Evolutionary conservation across 108 stramenopile genomes (phyloP).

Genomic region (Bacterosira constricta): DNA sequence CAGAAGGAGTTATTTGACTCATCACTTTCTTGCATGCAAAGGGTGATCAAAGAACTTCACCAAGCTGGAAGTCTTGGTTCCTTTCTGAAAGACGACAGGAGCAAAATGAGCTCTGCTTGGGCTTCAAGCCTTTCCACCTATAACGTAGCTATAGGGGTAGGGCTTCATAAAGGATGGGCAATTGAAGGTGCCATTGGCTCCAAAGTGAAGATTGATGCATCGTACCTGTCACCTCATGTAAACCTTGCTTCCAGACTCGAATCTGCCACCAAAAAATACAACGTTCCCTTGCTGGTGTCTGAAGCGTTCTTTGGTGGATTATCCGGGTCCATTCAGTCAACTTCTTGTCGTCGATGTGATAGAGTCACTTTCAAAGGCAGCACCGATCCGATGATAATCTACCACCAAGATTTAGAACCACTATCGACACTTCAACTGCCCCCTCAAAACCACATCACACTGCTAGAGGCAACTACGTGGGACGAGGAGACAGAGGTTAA

Average conservation of each 20-base stretch:
- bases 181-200: slow-evolving; percentile 81
- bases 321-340: slow-evolving; percentile 39
- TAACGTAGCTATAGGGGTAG: slow-evolving; percentile 64
- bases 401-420: slow-evolving; percentile 43
- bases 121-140: slow-evolving; percentile 41
- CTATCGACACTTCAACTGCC: slow-evolving; percentile 9
- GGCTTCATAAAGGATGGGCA: slow-evolving; percentile 81
- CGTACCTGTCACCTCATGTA: slow-evolving; percentile 76
- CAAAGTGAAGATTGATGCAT: slow-evolving; percentile 76
- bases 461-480: slow-evolving; percentile 29
- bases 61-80: slow-evolving; percentile 38
- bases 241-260: slow-evolving; percentile 68
- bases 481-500: slow-evolving; percentile 23
- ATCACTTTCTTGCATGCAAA: slow-evolving; percentile 36
- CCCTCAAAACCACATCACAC: slow-evolving; percentile 13
- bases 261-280: slow-evolving; percentile 64
- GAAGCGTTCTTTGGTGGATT: slow-evolving; percentile 61
- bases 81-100: slow-evolving; percentile 34
- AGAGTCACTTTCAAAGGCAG: slow-evolving; percentile 54
- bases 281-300: slow-evolving; percentile 60
- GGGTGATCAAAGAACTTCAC: slow-evolving; percentile 39
- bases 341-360: slow-evolving; percentile 53
- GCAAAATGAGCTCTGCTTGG: slow-evolving; percentile 26
- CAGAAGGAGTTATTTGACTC: slow-evolving; percentile 51
- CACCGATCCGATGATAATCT: slow-evolving; percentile 51